Percentiles rank a stretch among this genome's conserved stretches.
These are phyloP conservation scores for Leccinum pachyderme DNA, from an alignment of 1,284 basidiomycete species.

Conservation along the genomic window DNA sequence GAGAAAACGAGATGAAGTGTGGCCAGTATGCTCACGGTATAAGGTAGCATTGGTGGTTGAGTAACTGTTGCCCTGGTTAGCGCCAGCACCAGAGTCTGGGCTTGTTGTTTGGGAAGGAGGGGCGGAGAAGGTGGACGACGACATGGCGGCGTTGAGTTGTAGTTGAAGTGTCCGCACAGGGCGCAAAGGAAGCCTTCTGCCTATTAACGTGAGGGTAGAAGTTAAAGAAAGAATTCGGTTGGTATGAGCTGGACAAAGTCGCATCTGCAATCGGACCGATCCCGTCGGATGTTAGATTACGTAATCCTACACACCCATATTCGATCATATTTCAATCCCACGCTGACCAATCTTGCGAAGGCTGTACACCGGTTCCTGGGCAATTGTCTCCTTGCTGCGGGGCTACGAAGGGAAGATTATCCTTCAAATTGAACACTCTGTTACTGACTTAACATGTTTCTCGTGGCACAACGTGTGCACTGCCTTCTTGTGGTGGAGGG, in stretches of 20 bases:
- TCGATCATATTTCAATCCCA: not conserved
- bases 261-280: not conserved
- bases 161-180: slow-evolving; percentile 1
- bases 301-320: not conserved
- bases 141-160: not conserved
- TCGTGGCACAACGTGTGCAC: not conserved
- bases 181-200: slow-evolving; percentile 1
- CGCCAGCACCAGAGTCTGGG: not conserved
- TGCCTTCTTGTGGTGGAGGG: not conserved
- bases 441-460: not conserved
- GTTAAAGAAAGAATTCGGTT: not conserved
- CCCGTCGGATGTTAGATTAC: slow-evolving; percentile 8
- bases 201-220: slow-evolving; percentile 19
- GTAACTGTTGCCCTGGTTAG: not conserved
- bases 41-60: slow-evolving; percentile 26
- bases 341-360: not conserved
- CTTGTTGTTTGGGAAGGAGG: not conserved
- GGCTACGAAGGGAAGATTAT: not conserved
- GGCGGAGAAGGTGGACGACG: not conserved
- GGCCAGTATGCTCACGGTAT: slow-evolving; percentile 24
- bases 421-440: too few relatives aligned
- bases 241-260: slow-evolving; percentile 2
- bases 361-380: not conserved
- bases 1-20: slow-evolving; percentile 14
- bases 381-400: not conserved